Evolutionary conservation across 257 asterid species (phyloP).

Genomic region (Anisodus tanguticus): DNA sequence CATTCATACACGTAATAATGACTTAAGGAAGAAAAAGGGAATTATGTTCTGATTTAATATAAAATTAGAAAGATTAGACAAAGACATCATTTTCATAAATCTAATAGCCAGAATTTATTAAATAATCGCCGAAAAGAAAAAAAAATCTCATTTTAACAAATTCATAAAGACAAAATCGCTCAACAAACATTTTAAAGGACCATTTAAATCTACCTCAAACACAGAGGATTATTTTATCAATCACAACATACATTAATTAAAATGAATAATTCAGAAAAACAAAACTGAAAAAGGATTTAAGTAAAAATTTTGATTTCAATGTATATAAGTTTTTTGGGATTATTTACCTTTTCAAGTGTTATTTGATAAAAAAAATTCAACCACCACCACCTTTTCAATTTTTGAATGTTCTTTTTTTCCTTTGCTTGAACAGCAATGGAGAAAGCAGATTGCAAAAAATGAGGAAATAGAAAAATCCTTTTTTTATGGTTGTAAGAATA

Average conservation of each 20-base stretch:
- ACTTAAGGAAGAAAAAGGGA: background rate
- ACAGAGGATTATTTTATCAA: background rate
- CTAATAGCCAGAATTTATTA: background rate
- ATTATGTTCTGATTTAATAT: background rate
- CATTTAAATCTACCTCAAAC: background rate
- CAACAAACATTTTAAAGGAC: too few relatives aligned
- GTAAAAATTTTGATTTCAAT: too few relatives aligned
- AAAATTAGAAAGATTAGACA: background rate
- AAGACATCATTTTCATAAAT: background rate
- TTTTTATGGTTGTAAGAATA: too few relatives aligned
- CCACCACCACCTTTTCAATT: background rate
- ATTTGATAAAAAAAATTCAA: background rate
- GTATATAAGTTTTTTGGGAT: background rate
- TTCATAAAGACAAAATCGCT: background rate
- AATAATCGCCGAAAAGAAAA: background rate
- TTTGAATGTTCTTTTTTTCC: background rate
- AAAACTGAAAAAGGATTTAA: background rate
- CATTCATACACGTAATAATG: too few relatives aligned
- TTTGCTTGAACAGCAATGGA: background rate
- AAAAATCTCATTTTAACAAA: background rate
- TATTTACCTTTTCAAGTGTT: background rate
- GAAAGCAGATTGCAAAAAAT: background rate
- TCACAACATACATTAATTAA: background rate
- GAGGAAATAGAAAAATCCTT: background rate
- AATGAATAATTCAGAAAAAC: background rate